Evolutionary conservation across 805 yeast genomes (phyloP).

Genomic region (Barnettozyma populi): DNA sequence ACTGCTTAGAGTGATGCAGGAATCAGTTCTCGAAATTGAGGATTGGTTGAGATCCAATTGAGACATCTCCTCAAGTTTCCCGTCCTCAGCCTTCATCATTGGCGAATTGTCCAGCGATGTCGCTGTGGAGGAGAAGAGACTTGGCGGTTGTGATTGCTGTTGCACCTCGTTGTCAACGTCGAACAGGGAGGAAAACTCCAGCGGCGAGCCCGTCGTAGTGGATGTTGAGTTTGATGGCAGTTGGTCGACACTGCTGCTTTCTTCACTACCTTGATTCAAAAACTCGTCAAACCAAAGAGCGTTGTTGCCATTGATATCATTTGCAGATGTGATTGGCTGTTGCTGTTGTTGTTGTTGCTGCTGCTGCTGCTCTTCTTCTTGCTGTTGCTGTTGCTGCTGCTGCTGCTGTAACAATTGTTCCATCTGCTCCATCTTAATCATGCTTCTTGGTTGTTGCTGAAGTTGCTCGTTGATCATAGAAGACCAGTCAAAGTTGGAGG

Average conservation of each 20-base stretch:
- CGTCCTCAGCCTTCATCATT: slow-evolving; percentile 25
- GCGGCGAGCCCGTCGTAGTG: slow-evolving; percentile 20
- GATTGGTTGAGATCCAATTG: slow-evolving; percentile 7
- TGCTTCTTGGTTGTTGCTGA: slow-evolving; percentile 6
- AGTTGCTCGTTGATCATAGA: slow-evolving; percentile 14
- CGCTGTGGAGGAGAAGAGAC: slow-evolving; percentile 22
- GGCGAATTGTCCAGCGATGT: slow-evolving; percentile 28
- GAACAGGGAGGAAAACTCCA: slow-evolving; percentile 25
- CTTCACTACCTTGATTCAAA: slow-evolving; percentile 11
- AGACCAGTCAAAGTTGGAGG: slow-evolving; percentile 25
- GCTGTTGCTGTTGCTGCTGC: no score
- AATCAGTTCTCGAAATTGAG: slow-evolving; percentile 10
- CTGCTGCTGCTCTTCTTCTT: slow-evolving; percentile 11
- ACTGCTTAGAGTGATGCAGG: slow-evolving; percentile 12
- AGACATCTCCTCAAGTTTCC: slow-evolving; percentile 7
- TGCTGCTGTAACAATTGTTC: slow-evolving; percentile 9
- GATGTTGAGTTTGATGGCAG: slow-evolving; percentile 7
- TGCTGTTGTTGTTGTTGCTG: slow-evolving; percentile 8
- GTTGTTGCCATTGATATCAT: slow-evolving; percentile 10
- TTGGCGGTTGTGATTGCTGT: slow-evolving; percentile 10
- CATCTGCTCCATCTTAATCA: slow-evolving; percentile 3
- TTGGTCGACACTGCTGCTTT: not conserved
- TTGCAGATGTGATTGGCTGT: slow-evolving; percentile 11
- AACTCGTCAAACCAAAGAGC: slow-evolving; percentile 22
- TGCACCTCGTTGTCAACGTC: slow-evolving; percentile 13